Evolutionary conservation across 192 early-diverging fungal species (phyloP).

Genomic region (Mortierella hygrophila): DNA sequence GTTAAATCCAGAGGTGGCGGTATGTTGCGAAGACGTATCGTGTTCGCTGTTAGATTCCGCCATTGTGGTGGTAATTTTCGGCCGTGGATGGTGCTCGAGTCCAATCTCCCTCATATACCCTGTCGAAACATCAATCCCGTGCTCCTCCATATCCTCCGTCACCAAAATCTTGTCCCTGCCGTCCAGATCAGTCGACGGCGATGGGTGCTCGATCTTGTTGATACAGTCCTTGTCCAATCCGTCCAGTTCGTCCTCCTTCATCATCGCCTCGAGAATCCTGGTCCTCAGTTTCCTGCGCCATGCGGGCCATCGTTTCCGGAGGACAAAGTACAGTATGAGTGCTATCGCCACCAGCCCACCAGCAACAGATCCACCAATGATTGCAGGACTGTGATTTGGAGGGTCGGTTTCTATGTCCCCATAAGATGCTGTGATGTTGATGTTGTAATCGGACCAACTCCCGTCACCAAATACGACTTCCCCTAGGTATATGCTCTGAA

Average conservation of each 20-base stretch:
- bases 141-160: conserved; percentile 20
- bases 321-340: not conserved
- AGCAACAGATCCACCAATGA: conserved; percentile 28
- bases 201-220: conserved; percentile 29
- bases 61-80: conserved; percentile 5
- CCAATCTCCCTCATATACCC: conserved; percentile 20
- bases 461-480: not conserved
- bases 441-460: not conserved
- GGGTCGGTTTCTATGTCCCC: not conserved
- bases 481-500: not conserved
- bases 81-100: conserved; percentile 23
- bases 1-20: not conserved
- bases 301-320: conserved; percentile 21
- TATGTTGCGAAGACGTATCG: not conserved
- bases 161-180: conserved; percentile 26
- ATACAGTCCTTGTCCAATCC: not conserved
- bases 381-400: conserved; percentile 3
- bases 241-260: not conserved
- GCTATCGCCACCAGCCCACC: conserved; percentile 1
- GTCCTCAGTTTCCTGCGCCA: conserved; percentile 9
- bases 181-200: not conserved
- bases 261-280: conserved; percentile 18
- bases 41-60: not conserved
- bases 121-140: not conserved
- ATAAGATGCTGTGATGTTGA: conserved; percentile 27